Base-by-base conservation (phyloP, 768 basidiomycete species). In the Chalciporus chontae region DNA sequence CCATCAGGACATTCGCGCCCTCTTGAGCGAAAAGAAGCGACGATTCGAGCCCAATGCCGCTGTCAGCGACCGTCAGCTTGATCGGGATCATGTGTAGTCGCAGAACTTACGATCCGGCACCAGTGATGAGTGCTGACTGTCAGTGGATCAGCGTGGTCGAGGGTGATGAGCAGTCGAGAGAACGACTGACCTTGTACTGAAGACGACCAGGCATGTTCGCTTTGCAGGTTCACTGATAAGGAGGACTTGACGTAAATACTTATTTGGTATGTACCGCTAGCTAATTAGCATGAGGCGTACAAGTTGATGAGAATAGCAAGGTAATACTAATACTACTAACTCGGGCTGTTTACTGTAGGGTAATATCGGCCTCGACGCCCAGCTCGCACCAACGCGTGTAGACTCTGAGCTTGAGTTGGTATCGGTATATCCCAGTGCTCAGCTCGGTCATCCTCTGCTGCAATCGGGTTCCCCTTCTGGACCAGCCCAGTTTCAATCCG, bases 11-110 rank as follows among this genome's bases (percentile, higher is more conserved):
- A 60, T 85, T 81, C n/a, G 93, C 93, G 21, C 95, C 94, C 68
- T 99, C 96, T 54, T 81, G 79, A 2, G 95, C 95, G 67, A 99
- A 99, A 40, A 97, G 79, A 52, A 97, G 77, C n/a, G 93, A 84
- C 0, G 94, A 88, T 72, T 99, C 94, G 42, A 98, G 80, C 23
- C 96, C 96, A 67, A 99, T 96, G 1, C 96, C 96, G 48, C 94
- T 97, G 68, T 38, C 32, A 27, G 24, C 17, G 49, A 55, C 58
- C 45, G 46, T 56, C 44, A 48, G 56, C 19, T 48, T 15, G 14
- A 48, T 44, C 21, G 39, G 41, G 36, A 7, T 36, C 14, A 5
- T 5, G 9, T n/a, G 34, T 36, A 1, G 5, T 36, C n/a, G 5
- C 26, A 31, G 14, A n/a, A 75, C 90, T 73, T 64, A 94, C 91